phyloP scores from a whole-genome alignment of 805 yeast genomes.

The Sugiyamaella chiloensis region DNA sequence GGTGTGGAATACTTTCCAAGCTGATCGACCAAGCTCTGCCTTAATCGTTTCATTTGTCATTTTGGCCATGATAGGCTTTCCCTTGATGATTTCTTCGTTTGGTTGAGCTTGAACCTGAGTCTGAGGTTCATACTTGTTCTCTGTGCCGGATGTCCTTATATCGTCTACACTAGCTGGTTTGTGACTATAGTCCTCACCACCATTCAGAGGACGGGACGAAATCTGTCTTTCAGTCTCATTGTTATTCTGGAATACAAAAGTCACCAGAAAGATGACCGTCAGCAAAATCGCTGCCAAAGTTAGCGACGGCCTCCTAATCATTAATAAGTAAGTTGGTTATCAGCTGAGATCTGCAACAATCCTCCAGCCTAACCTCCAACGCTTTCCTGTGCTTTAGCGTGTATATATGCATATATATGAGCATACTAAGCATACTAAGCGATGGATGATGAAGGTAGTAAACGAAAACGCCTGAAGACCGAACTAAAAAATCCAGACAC shows the following conservation, averaged over 20 bases:
- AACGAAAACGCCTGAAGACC: too few relatives aligned
- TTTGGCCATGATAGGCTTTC: conserved; percentile 78
- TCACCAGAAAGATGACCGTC: conserved; percentile 10
- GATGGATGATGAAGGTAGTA: too few relatives aligned
- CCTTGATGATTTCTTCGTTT: conserved; percentile 15
- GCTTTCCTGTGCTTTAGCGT: too few relatives aligned
- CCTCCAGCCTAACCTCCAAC: too few relatives aligned
- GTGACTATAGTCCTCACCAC: conserved; percentile 2
- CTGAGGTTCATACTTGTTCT: background rate
- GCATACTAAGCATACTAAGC: too few relatives aligned
- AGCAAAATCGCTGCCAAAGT: conserved; percentile 17
- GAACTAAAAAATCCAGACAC: too few relatives aligned
- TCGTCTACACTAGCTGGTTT: conserved; percentile 14
- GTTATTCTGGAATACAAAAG: conserved; percentile 9
- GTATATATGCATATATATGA: too few relatives aligned
- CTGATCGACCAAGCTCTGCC: conserved; percentile 84
- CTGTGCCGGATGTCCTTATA: conserved; percentile 6
- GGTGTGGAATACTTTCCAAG: conserved; percentile 92
- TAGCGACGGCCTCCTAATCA: conserved; percentile 19
- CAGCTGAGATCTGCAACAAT: too few relatives aligned
- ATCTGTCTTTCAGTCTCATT: background rate
- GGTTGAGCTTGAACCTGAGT: too few relatives aligned
- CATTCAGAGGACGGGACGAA: background rate
- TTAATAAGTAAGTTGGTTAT: background rate
- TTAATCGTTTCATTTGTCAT: conserved; percentile 79